Percentiles rank a stretch among this genome's conserved stretches.
Conservation (phyloP, 495 filamentous ascomycete genomes). For the Tuber umbilicatum region DNA sequence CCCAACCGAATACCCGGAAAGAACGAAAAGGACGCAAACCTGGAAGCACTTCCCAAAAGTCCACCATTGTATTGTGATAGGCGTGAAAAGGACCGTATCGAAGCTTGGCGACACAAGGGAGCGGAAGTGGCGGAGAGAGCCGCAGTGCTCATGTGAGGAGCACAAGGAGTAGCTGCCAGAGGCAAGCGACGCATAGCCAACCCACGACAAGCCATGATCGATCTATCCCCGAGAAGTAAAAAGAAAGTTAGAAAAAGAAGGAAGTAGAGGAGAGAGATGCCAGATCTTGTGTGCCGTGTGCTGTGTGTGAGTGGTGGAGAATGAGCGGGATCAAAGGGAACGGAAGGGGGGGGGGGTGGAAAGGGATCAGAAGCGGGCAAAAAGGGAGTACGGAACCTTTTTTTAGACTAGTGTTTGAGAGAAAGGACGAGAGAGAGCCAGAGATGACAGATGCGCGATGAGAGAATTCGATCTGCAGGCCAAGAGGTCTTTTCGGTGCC, state of each 20-base stretch:
- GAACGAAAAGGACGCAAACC: constrained; percentile 5
- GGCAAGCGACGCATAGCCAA: constrained; percentile 35
- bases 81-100: constrained; percentile 33
- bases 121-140: constrained; percentile 16
- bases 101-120: constrained; percentile 11
- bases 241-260: neutral
- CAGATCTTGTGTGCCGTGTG: neutral
- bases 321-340: neutral
- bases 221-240: constrained; percentile 5
- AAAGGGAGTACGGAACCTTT: neutral
- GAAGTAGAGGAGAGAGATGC: neutral
- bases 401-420: neutral
- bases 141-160: constrained; percentile 14
- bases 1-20: constrained; percentile 12
- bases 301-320: neutral
- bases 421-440: neutral
- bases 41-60: constrained; percentile 12
- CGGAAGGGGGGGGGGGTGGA: neutral
- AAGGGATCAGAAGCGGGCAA: neutral
- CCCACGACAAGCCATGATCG: constrained; percentile 28
- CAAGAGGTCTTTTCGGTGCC: neutral
- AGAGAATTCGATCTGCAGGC: constrained; percentile 2
- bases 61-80: constrained; percentile 29
- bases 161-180: constrained; percentile 6
- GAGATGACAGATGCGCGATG: constrained; percentile 3